Evolutionary conservation across 176 grass and related monocot genomes (phyloP).

Genomic region (Typha latifolia): DNA sequence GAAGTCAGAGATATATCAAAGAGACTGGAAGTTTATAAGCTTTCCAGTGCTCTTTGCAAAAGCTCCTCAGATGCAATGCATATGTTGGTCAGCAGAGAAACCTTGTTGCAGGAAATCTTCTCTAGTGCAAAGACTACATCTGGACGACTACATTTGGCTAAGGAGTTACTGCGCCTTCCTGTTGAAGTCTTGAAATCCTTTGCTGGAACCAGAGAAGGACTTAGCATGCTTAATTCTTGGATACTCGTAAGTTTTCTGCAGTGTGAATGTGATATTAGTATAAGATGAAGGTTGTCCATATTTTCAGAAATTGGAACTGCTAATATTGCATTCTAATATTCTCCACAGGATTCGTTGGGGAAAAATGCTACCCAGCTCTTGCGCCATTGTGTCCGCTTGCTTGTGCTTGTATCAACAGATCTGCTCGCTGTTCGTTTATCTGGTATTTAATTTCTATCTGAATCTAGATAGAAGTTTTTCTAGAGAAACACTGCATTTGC

Average conservation of each 20-base stretch:
- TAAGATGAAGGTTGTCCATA: not conserved
- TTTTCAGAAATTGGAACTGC: not conserved
- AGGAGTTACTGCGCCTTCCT: constrained; percentile 67
- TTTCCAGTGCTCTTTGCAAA: constrained; percentile 59
- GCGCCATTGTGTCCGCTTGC: constrained; percentile 89
- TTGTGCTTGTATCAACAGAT: constrained; percentile 83
- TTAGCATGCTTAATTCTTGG: constrained; percentile 76
- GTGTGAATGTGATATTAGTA: not conserved
- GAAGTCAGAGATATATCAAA: constrained; percentile 82
- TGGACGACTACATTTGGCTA: constrained; percentile 83
- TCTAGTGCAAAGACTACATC: constrained; percentile 84
- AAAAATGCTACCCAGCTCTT: constrained; percentile 94
- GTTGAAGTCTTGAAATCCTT: constrained; percentile 73
- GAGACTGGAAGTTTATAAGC: constrained; percentile 70
- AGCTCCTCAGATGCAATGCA: constrained; percentile 44
- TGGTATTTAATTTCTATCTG: constrained; percentile 35
- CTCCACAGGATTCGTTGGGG: constrained; percentile 74
- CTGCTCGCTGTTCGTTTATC: constrained; percentile 83
- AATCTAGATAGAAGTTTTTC: constrained; percentile 4
- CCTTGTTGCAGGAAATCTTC: constrained; percentile 84
- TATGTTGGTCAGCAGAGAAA: constrained; percentile 56
- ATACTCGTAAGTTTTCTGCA: constrained; percentile 71
- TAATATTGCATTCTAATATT: constrained; percentile 11
- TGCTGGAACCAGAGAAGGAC: constrained; percentile 86
- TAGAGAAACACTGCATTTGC: not conserved